Evolutionary conservation across 202 grass and related monocot genomes (phyloP).

Genomic region (Dendrocalamus latiflorus): DNA sequence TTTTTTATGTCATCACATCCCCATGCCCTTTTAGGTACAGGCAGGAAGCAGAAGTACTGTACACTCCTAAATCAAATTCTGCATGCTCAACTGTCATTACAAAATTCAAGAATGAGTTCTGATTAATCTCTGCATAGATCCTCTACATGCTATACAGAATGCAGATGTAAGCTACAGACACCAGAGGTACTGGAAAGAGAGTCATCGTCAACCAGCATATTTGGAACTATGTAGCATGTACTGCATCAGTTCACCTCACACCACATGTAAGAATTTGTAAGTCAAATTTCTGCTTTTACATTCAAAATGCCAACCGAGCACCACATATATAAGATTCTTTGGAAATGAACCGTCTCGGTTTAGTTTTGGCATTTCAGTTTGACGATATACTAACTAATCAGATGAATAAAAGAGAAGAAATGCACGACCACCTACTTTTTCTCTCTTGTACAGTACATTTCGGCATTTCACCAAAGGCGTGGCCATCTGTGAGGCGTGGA

Average conservation of each 20-base stretch:
- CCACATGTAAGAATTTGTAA: neutral
- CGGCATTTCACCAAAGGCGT: constrained; percentile 21
- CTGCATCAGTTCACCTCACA: no score
- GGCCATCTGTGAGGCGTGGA: neutral
- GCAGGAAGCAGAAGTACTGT: neutral
- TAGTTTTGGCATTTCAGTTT: neutral
- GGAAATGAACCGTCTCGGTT: neutral
- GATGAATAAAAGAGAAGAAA: neutral
- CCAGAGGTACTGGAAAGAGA: no score
- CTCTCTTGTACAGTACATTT: constrained; percentile 48
- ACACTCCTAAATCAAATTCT: neutral
- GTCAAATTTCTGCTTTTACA: neutral
- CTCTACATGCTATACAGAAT: neutral
- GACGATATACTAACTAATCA: neutral
- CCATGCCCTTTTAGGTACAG: neutral
- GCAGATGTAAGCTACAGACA: no score
- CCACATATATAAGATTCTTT: neutral
- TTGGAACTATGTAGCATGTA: no score
- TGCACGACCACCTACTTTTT: constrained; percentile 3
- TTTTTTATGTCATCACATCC: neutral
- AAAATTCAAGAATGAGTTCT: neutral
- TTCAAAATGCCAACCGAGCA: neutral
- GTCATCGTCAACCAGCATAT: no score
- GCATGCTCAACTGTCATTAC: neutral
- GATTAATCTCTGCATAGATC: neutral